Evolutionary conservation across 148 eudicot species (phyloP), one percentile per base, ranked within the genome.

Genomic region (Selenicereus undatus): DNA sequence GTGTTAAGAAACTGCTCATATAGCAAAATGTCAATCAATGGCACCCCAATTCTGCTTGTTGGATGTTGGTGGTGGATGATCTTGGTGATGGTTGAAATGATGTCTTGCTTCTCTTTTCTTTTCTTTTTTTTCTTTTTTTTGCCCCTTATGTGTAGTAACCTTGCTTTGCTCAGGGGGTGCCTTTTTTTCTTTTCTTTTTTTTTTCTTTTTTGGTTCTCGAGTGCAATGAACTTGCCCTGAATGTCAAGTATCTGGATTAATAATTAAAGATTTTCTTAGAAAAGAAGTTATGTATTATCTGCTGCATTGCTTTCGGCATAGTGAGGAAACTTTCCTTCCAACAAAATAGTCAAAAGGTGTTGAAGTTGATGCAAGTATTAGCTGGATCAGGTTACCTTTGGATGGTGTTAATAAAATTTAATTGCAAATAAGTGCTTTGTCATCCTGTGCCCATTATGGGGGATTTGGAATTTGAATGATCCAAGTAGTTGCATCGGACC

Each of bases 311-410:
- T 81, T 81, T 81, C n/a, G 79, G 42, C n/a, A 54, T 45, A 11
- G 50, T 50, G 43, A 42, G 36, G 65, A 30, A 27, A 66, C 29
- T 62, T 35, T 75, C 43, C 32, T 35, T 30, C 45, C 48, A 9
- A 50, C 50, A 24, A 35, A 36, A 54, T 14, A 11, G 5, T 66
- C 71, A 79, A 50, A 74, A 26, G 54, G 16, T 39, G 3, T 56
- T 56, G 76, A 79, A n/a, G 26, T 75, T 76, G 75, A 21, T 71
- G 80, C 75, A 69, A 39, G 48, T 20, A 56, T 76, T 76, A 82
- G 84, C 80, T 81, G 83, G 80, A 81, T 69, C 48, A 72, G 30
- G n/a, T 70, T 56, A 27, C 75, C 69, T 81, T 69, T 76, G 76
- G 73, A 13, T 35, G 21, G 32, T 72, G 14, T 18, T 56, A 17